Percentiles rank a stretch among this genome's conserved stretches.
These are phyloP conservation scores for Meira miltonrushii DNA, from an alignment of 1,284 basidiomycete genomes.

Conservation along the genomic window DNA sequence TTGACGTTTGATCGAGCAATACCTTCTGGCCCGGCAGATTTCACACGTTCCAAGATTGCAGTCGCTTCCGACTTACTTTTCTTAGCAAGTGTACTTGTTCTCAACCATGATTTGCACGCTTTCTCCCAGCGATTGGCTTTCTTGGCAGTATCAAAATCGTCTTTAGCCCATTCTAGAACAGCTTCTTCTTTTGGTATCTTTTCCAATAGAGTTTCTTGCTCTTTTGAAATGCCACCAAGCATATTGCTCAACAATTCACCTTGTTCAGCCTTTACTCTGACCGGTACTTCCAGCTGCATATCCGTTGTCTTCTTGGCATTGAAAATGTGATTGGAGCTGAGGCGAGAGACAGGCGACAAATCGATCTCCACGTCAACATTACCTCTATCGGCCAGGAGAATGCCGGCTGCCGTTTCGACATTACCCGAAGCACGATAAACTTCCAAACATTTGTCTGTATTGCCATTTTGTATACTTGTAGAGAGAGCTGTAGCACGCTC, in stretches of 20 bases:
- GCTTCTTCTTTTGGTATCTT: background rate
- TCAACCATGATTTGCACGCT: background rate
- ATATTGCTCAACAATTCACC: background rate
- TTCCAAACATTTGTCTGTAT: background rate
- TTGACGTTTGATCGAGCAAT: background rate
- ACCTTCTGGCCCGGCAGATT: background rate
- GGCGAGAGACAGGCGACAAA: background rate
- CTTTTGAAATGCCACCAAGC: too few relatives aligned
- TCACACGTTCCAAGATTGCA: background rate
- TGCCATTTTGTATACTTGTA: background rate
- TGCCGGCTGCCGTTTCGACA: background rate
- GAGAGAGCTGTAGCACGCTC: background rate
- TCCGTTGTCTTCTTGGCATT: background rate
- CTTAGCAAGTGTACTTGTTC: background rate
- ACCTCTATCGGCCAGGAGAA: background rate
- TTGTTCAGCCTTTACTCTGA: background rate
- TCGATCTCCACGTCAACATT: background rate
- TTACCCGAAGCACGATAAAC: background rate
- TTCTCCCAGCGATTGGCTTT: background rate
- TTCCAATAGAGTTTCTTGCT: background rate
- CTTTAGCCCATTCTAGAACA: background rate
- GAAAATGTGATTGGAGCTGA: background rate
- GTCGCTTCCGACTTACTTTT: background rate
- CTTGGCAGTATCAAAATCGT: background rate
- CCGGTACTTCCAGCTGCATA: background rate